Evolutionary conservation across 305 asterid species (phyloP), one percentile per base, ranked within the genome.

Genomic region (Solanum chacoense): DNA sequence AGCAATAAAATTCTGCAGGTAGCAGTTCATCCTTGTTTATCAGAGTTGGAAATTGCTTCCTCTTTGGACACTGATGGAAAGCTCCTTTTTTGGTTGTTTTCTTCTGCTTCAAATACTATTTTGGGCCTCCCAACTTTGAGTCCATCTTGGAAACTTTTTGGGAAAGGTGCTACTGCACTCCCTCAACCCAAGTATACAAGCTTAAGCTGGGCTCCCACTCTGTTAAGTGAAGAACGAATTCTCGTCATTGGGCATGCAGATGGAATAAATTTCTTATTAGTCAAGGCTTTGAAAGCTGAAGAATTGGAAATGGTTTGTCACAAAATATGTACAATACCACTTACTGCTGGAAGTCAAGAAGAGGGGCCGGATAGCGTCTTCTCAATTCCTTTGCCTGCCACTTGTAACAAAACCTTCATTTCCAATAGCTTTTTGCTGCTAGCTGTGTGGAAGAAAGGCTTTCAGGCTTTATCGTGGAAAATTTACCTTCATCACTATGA

Each of bases 401-500:
- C 89, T 86, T 93, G 95, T 88, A 87, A 90, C 79, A 94, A 91
- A 89, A 91, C 94, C 88, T 89, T 89, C 88, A 50, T 89, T 87
- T 93, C 93, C 42, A 90, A 94, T 93, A 97, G 89, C 91, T 97
- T 96, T 90, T 91, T 96, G 89, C 92, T 97, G 88, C 86, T 97
- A 85, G 98, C 98, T 63, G 79, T 95, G 71, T 95, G 98, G 96
- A 91, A 91, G 96, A 93, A 93, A 71, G 91, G 73, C 36, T 95
- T 95, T 91, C 91, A 55, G 92, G 99, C 99, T 89, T 86, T 95
- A 84, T 96, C 99, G 45, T 96, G 98, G 98, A 95, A 95, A 92
- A 92, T 97, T 88, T 92, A 94, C 86, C 90, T 95, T 88, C 95
- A 95, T 86, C 90, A 88, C 87, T 78, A 86, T 89, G 95, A 92